These are phyloP conservation scores for Pezicula radicicola DNA, from an alignment of 2,329 filamentous ascomycete species.

Conservation along the genomic window DNA sequence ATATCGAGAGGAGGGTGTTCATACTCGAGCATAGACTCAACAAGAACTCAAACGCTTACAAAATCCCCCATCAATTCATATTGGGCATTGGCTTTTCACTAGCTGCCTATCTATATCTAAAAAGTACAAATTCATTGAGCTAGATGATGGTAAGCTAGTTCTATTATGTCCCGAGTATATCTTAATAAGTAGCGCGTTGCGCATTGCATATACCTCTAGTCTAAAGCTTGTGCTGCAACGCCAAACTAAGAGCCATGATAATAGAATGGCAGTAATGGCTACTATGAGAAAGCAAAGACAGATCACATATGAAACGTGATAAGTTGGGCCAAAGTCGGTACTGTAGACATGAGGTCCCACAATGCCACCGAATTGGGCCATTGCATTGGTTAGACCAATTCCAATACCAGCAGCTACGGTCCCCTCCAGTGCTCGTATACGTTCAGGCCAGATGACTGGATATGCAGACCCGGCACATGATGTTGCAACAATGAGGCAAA, in stretches of 20 bases:
- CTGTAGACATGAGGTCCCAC: constrained; percentile 38
- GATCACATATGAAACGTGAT: constrained; percentile 34
- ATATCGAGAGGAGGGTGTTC: too few relatives aligned
- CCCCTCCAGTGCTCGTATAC: constrained; percentile 37
- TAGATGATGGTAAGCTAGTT: too few relatives aligned
- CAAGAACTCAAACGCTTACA: too few relatives aligned
- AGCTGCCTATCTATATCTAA: too few relatives aligned
- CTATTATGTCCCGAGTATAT: too few relatives aligned
- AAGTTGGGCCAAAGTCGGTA: constrained; percentile 35
- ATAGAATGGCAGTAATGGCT: constrained; percentile 24
- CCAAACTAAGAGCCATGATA: constrained; percentile 24
- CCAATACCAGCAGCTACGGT: constrained; percentile 37
- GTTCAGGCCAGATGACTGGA: constrained; percentile 41
- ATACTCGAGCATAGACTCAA: too few relatives aligned
- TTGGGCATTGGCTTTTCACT: too few relatives aligned
- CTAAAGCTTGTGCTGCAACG: not conserved
- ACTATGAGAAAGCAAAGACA: constrained; percentile 30
- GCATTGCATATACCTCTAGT: not conserved
- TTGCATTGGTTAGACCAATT: constrained; percentile 39
- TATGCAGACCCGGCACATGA: constrained; percentile 37
- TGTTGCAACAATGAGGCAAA: constrained; percentile 32
- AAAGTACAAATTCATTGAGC: too few relatives aligned
- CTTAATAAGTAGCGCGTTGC: too few relatives aligned
- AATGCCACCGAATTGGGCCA: constrained; percentile 39
- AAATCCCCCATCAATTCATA: too few relatives aligned